These are phyloP conservation scores for Capronia coronata DNA, from an alignment of 2,329 filamentous ascomycete genomes.

Conservation along the genomic window DNA sequence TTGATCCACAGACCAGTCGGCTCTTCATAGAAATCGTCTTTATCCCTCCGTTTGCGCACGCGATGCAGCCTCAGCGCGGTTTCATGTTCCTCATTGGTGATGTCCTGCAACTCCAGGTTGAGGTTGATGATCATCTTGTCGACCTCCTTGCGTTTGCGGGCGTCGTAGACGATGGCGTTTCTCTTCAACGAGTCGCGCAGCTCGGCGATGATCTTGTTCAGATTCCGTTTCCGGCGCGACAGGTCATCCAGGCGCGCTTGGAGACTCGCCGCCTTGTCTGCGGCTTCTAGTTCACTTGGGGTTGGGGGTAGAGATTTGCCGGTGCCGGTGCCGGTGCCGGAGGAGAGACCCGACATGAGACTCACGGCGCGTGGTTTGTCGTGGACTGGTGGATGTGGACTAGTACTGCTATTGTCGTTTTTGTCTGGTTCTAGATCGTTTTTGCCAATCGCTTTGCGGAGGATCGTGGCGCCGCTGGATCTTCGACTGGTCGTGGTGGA, in stretches of 20 bases:
- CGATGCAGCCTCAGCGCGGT: conserved; percentile 67
- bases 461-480: conserved; percentile 22
- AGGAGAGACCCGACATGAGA: conserved; percentile 19
- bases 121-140: conserved; percentile 61
- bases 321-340: too few species aligned
- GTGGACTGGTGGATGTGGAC: too few species aligned
- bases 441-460: conserved; percentile 20
- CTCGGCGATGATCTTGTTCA: conserved; percentile 65
- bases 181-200: conserved; percentile 72
- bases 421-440: too few species aligned
- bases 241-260: conserved; percentile 61
- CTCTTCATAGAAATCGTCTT: conserved; percentile 48
- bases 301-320: conserved; percentile 56
- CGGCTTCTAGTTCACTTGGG: conserved; percentile 54
- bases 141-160: conserved; percentile 53
- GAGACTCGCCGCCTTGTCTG: conserved; percentile 61
- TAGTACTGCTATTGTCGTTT: too few species aligned
- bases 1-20: conserved; percentile 70
- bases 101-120: conserved; percentile 61
- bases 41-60: conserved; percentile 67
- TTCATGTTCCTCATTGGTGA: conserved; percentile 71
- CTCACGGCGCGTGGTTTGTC: conserved; percentile 19
- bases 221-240: conserved; percentile 61
- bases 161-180: conserved; percentile 60
- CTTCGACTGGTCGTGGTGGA: conserved; percentile 19